Percentiles rank a stretch among this genome's conserved stretches.
These are phyloP conservation scores for Amphichorda felina DNA, from an alignment of 2,329 filamentous ascomycete species.

Conservation along the genomic window DNA sequence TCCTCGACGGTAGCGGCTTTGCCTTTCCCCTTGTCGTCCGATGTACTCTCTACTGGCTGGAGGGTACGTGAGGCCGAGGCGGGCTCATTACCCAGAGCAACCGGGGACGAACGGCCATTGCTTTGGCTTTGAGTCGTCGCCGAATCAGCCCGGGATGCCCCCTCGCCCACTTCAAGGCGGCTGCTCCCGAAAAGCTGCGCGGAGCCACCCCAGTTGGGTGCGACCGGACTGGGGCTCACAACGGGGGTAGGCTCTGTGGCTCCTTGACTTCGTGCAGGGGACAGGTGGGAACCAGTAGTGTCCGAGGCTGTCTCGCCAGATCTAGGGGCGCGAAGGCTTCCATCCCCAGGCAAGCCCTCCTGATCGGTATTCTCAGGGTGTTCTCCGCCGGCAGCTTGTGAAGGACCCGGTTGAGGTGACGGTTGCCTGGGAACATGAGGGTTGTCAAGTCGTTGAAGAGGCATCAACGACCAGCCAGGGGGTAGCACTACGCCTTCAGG, in stretches of 20 bases:
- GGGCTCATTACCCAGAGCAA: not conserved
- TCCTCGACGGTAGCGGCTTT: constrained; percentile 34
- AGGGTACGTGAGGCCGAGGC: too few relatives aligned
- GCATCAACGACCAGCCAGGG: constrained; percentile 52
- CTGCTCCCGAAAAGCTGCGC: constrained; percentile 32
- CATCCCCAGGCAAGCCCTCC: not conserved
- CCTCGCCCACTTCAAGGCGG: constrained; percentile 9
- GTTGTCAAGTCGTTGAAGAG: constrained; percentile 43
- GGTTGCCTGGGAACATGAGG: constrained; percentile 11
- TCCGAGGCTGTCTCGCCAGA: not conserved
- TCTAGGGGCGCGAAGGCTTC: not conserved
- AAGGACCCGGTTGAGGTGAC: constrained; percentile 10
- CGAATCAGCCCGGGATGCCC: constrained; percentile 3
- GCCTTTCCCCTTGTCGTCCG: constrained; percentile 26
- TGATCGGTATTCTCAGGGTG: not conserved
- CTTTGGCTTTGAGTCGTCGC: not conserved
- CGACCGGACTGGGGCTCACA: constrained; percentile 33
- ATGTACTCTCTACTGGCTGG: constrained; percentile 1
- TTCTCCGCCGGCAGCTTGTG: not conserved
- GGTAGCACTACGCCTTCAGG: constrained; percentile 54
- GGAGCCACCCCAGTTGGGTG: constrained; percentile 38
- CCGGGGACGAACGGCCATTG: not conserved
- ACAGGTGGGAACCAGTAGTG: not conserved
- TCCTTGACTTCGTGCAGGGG: not conserved
- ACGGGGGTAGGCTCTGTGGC: constrained; percentile 17